Evolutionary conservation across 148 eudicot genomes (phyloP).

Genomic region (Rhododendron ovatum): DNA sequence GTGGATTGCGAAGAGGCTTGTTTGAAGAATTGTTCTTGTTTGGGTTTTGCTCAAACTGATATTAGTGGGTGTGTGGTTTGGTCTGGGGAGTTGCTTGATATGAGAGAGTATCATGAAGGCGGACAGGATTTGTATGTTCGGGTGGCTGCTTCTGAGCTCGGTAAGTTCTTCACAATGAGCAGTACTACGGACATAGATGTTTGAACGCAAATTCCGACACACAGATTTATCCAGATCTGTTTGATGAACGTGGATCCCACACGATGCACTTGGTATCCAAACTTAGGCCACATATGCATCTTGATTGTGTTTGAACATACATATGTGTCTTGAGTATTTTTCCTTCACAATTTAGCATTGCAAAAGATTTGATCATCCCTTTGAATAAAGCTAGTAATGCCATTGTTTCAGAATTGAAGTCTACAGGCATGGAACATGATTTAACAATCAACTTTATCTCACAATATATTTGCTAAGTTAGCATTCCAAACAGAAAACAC

Average conservation of each 20-base stretch:
- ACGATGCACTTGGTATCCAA: neutral
- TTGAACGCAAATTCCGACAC: neutral
- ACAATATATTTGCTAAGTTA: neutral
- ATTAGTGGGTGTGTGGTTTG: constrained; percentile 22
- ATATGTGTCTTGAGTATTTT: neutral
- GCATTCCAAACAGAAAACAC: too few relatives aligned
- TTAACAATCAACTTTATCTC: neutral
- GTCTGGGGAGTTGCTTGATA: constrained; percentile 21
- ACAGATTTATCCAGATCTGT: neutral
- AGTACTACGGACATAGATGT: neutral
- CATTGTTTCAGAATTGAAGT: neutral
- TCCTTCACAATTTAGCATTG: neutral
- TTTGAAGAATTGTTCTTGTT: constrained; percentile 22
- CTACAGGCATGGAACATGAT: neutral
- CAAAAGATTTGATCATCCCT: neutral
- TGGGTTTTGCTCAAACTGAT: constrained; percentile 21
- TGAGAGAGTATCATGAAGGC: constrained; percentile 9
- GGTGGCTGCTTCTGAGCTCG: constrained; percentile 22
- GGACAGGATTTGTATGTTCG: constrained; percentile 22
- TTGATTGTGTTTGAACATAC: neutral
- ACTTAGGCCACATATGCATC: neutral
- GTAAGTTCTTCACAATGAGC: constrained; percentile 1
- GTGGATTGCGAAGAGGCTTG: constrained; percentile 16
- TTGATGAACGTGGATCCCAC: neutral
- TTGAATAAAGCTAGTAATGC: neutral